These are phyloP conservation scores for Knufia fluminis DNA, from an alignment of 2,329 filamentous ascomycete genomes.

Conservation along the genomic window DNA sequence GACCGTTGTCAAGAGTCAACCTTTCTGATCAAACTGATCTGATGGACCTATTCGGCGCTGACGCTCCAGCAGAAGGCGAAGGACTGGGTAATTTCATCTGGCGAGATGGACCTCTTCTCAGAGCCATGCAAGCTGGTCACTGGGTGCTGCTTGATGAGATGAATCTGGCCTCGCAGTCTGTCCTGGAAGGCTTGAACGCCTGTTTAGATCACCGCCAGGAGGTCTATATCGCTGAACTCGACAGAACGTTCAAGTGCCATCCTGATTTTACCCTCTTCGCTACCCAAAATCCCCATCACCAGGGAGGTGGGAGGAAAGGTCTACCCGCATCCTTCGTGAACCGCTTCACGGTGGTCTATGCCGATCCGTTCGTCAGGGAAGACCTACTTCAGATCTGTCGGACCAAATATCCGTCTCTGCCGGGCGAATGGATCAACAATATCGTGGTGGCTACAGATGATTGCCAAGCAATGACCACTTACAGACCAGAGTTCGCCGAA, in stretches of 20 bases:
- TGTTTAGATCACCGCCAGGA: constrained; percentile 94
- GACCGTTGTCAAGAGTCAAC: constrained; percentile 85
- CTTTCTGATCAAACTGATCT: constrained; percentile 95
- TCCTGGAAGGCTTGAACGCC: constrained; percentile 90
- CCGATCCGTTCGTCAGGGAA: constrained; percentile 72
- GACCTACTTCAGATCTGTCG: constrained; percentile 76
- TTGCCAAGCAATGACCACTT: constrained; percentile 64
- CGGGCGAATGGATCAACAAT: constrained; percentile 49
- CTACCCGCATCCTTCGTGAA: constrained; percentile 95
- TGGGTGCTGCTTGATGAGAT: constrained; percentile 98
- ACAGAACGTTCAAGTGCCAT: constrained; percentile 86
- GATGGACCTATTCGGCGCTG: constrained; percentile 94
- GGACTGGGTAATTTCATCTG: constrained; percentile 85
- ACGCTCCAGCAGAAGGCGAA: constrained; percentile 89
- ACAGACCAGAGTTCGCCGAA: constrained; percentile 41
- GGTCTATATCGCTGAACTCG: constrained; percentile 88
- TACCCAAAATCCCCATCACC: constrained; percentile 94
- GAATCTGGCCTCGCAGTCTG: constrained; percentile 95
- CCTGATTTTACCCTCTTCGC: constrained; percentile 89
- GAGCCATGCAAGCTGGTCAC: constrained; percentile 91
- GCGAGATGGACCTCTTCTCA: constrained; percentile 89
- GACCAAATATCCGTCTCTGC: constrained; percentile 61
- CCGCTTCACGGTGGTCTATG: constrained; percentile 94
- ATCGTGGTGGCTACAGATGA: constrained; percentile 72
- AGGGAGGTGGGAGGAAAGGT: constrained; percentile 90